Percentiles rank a stretch among this genome's conserved stretches.
These are phyloP conservation scores for Thielaviopsis ethacetica DNA, from an alignment of 2,329 filamentous ascomycete species.

Conservation along the genomic window DNA sequence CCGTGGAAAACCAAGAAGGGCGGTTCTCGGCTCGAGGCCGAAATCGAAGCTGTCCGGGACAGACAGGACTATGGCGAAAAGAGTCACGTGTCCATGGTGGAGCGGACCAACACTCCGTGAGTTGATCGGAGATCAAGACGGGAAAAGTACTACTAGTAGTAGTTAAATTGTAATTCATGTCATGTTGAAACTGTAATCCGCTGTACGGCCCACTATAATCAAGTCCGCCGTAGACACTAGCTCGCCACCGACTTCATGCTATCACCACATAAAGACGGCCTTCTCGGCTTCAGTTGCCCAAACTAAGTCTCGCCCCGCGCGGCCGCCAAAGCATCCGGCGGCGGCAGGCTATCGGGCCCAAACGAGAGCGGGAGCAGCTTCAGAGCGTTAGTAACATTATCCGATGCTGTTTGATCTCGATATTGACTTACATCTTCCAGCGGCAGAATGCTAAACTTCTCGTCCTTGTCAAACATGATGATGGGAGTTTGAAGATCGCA, in stretches of 20 bases:
- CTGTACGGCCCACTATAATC: background rate
- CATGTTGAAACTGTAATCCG: background rate
- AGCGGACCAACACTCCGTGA: background rate
- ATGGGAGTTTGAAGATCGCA: slow-evolving; percentile 53
- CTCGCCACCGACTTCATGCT: background rate
- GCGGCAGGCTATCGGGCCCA: slow-evolving; percentile 42
- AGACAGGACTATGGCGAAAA: slow-evolving; percentile 12
- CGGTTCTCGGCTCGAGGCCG: slow-evolving; percentile 15
- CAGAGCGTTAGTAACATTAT: background rate
- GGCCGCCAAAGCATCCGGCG: slow-evolving; percentile 11
- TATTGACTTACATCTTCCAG: slow-evolving; percentile 42
- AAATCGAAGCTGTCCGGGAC: slow-evolving; percentile 17
- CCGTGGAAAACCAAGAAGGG: slow-evolving; percentile 25
- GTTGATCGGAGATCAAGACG: too few relatives aligned
- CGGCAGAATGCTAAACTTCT: slow-evolving; percentile 51
- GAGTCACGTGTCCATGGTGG: background rate
- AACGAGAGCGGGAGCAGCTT: slow-evolving; percentile 54
- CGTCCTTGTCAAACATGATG: slow-evolving; percentile 82
- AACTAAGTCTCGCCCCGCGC: background rate
- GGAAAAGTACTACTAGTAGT: too few relatives aligned
- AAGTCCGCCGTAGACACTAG: background rate
- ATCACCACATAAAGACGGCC: too few relatives aligned
- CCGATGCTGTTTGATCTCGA: background rate
- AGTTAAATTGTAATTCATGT: background rate
- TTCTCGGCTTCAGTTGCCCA: too few relatives aligned